Conservation (phyloP, 192 early-diverging fungal species). For the Umbelopsis vinacea region DNA sequence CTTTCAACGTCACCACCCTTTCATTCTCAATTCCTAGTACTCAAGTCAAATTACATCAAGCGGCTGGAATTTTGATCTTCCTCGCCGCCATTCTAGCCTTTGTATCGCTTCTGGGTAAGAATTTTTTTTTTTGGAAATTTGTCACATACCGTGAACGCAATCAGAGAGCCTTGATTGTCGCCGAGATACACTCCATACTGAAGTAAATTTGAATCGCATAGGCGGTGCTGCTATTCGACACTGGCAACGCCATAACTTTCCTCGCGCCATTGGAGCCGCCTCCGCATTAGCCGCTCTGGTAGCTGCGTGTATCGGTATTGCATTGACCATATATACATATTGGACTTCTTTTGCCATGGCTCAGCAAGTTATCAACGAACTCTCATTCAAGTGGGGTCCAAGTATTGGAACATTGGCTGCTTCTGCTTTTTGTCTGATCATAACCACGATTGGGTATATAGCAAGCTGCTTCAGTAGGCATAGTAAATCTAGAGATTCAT, state of each 20-base stretch:
- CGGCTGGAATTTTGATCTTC: neutral
- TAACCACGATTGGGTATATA: conserved; percentile 2
- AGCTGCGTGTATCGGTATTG: neutral
- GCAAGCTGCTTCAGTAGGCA: conserved; percentile 12
- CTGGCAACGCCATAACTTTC: neutral
- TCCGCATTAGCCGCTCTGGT: neutral
- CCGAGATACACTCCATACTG: neutral
- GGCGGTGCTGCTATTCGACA: conserved; percentile 14
- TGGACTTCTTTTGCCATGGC: conserved; percentile 7
- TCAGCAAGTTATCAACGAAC: neutral
- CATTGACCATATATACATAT: conserved; percentile 1
- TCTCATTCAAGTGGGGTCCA: neutral
- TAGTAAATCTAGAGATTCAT: conserved; percentile 7
- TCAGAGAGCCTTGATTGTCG: neutral
- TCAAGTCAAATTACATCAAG: conserved; percentile 15
- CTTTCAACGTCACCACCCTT: neutral
- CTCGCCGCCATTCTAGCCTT: conserved; percentile 8
- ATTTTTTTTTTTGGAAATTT: neutral
- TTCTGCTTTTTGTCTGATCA: neutral
- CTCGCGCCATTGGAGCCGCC: conserved; percentile 7
- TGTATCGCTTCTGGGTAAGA: neutral
- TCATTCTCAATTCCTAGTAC: neutral
- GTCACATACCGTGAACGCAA: neutral
- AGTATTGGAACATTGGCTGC: neutral
- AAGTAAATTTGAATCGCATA: neutral